Conservation (phyloP, 495 filamentous ascomycete genomes). For the Neurospora africana region DNA sequence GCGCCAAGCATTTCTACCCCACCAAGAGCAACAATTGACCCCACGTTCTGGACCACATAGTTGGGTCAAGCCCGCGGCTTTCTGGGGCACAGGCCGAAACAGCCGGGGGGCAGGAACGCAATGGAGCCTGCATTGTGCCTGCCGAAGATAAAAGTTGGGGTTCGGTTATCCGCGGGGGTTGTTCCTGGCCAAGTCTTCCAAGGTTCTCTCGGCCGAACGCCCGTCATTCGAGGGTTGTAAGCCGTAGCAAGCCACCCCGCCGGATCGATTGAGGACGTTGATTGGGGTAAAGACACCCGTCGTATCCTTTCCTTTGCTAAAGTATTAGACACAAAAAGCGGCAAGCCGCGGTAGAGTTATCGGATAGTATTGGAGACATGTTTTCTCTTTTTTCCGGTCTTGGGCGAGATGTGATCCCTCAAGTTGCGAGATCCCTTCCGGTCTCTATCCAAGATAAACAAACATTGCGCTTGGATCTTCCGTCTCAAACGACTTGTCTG, state of each 20-base stretch:
- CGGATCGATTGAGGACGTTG: not conserved
- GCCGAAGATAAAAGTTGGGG: conserved; percentile 3
- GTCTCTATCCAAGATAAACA: not conserved
- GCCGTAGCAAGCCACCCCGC: conserved; percentile 21
- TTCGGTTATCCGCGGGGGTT: conserved; percentile 25
- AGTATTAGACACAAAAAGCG: not conserved
- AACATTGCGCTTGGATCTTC: not conserved
- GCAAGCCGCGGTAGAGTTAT: not conserved
- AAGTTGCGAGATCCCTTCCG: not conserved
- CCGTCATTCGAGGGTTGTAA: conserved; percentile 19
- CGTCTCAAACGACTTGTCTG: not conserved
- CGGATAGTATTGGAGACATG: not conserved
- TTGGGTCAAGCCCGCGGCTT: not conserved
- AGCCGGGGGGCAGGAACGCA: not conserved
- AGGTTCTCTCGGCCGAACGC: conserved; percentile 17
- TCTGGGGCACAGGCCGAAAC: not conserved
- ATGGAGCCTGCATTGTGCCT: conserved; percentile 1
- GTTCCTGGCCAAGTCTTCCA: conserved; percentile 3
- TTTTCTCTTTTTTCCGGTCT: not conserved
- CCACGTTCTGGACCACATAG: not conserved
- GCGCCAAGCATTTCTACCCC: conserved; percentile 3
- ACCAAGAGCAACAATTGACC: not conserved
- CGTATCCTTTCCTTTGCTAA: not conserved
- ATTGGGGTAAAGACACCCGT: not conserved
- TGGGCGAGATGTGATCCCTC: not conserved